Base-by-base conservation (phyloP, 2,329 filamentous ascomycete species). In the Hypoxylon sp. region DNA sequence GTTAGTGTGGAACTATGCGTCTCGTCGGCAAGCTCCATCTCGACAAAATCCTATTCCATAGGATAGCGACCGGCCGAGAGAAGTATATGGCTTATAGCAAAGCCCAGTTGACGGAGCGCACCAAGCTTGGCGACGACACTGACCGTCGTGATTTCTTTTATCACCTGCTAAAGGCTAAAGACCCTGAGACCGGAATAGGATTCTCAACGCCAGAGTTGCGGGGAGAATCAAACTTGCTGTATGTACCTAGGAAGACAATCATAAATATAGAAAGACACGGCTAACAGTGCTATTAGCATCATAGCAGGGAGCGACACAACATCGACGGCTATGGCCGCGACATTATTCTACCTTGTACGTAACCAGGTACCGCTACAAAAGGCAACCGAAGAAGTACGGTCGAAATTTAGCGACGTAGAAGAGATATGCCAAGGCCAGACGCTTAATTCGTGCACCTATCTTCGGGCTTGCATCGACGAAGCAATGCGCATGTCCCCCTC, bases 101-200 rank as follows among this genome's bases (percentile, higher is more conserved):
- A 53, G 82, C 83, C 1, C 90, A 92, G 78, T 84, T 91, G 43
- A 85, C 85, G 13, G 87, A 92, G 74, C 86, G 90, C 23, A 91
- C 89, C 52, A 87, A 89, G 67, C 81, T 90, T 25, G 89, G 89
- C 28, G 88, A 89, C 70, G 88, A 87, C 70, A 89, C 86, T 51
- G 89, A 88, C 73, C 89, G 90, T 34, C 88, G 90, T 62, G 91
- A 93, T 76, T 93, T 93, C 81, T 93, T 93, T 81, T 90, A 92
- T 79, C 89, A 93, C 77, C 84, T 93, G 10, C 85, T 93, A 65
- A 90, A 89, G 74, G 90, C 91, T 6, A 86, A 87, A 41, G 91
- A 93, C 71, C 90, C 90, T 11, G 90, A 92, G 75, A 92, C 90
- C 0, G 90, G 90, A 57, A 83, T 86, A 63, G 89, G 89, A 1